Base-by-base conservation (phyloP, 257 asterid species). In the Gentiana straminea region DNA sequence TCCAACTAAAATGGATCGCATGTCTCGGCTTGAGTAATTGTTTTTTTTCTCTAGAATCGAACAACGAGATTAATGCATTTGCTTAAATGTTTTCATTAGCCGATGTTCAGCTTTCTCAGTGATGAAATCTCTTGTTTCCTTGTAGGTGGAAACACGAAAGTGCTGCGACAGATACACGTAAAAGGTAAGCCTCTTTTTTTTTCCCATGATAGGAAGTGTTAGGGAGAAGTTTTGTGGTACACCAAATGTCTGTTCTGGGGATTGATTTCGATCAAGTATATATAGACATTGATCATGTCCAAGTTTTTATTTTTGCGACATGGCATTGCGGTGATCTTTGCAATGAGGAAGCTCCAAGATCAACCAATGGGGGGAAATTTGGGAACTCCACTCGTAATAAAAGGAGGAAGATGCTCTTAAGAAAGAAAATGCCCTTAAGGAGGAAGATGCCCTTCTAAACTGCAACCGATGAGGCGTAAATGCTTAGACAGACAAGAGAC, bases 21-120 rank as follows among this genome's bases (percentile, higher is more conserved):
- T 70, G 58, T 56, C 82, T 58, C 86, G 66, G 65, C 57, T 77
- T 53, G 74, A 70, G 73, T n/a, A n/a, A n/a, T 60, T 57, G 54
- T 70, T 58, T 56, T 81, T 58, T 88, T 66, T 67, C 57, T 77
- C 51, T 73, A 70, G 73, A 73, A 33, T 70, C 66, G 62, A 84
- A 49, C 66, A n/a, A 69, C 62, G 64, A 72, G 68, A 72, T 65
- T 75, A 64, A 74, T 88, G 97, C 86, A 73, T 52, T 36, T 56
- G 54, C 37, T 57, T 36, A 36, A 34, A 10, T 52, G 39, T n/a
- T 51, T 41, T 3, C 55, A 52, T 49, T 48, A 59, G 55, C 32
- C 52, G 8, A 37, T 38, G 24, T 36, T 63, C 37, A 35, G 33
- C 8, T 44, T 39, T 50, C 59, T 51, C n/a, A n/a, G 52, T 51